phyloP scores from a whole-genome alignment of 805 yeast genomes.

The Maudiozyma barnettii region DNA sequence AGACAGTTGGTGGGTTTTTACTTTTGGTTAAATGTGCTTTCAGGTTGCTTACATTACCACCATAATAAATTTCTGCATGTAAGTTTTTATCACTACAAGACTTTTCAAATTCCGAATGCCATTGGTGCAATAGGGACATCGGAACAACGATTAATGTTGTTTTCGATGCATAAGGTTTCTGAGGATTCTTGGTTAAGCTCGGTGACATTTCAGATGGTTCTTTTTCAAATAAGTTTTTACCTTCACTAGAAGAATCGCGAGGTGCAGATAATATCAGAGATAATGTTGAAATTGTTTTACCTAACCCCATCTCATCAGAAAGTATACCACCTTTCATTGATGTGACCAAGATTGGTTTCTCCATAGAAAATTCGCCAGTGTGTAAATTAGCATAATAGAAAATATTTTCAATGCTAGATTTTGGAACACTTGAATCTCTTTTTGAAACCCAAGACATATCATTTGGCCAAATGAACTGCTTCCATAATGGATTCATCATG shows the following conservation, averaged over 20 bases:
- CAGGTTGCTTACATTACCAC: slow-evolving; percentile 50
- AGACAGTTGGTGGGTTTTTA: slow-evolving; percentile 50
- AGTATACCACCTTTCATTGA: slow-evolving; percentile 72
- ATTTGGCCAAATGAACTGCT: slow-evolving; percentile 64
- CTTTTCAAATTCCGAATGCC: slow-evolving; percentile 72
- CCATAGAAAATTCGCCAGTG: slow-evolving; percentile 66
- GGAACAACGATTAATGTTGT: slow-evolving; percentile 81
- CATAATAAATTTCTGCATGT: slow-evolving; percentile 62
- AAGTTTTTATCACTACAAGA: slow-evolving; percentile 40
- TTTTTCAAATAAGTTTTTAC: slow-evolving; percentile 5
- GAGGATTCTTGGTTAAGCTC: background rate
- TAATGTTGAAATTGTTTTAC: slow-evolving; percentile 80
- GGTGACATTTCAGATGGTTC: slow-evolving; percentile 1
- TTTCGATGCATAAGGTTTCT: slow-evolving; percentile 45
- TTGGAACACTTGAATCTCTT: slow-evolving; percentile 7
- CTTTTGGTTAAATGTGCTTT: slow-evolving; percentile 34
- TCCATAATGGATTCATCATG: slow-evolving; percentile 79
- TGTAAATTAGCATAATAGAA: slow-evolving; percentile 68
- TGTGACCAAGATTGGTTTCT: slow-evolving; percentile 55
- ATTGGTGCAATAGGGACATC: slow-evolving; percentile 82
- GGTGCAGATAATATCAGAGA: slow-evolving; percentile 64
- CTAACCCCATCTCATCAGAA: slow-evolving; percentile 96
- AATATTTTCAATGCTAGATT: slow-evolving; percentile 2
- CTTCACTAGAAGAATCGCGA: slow-evolving; percentile 30
- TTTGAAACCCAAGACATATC: slow-evolving; percentile 33